Percentiles rank a stretch among this genome's conserved stretches.
These are phyloP conservation scores for Saccharomyces pastorianus DNA, from an alignment of 1,139 yeast species.

Conservation along the genomic window DNA sequence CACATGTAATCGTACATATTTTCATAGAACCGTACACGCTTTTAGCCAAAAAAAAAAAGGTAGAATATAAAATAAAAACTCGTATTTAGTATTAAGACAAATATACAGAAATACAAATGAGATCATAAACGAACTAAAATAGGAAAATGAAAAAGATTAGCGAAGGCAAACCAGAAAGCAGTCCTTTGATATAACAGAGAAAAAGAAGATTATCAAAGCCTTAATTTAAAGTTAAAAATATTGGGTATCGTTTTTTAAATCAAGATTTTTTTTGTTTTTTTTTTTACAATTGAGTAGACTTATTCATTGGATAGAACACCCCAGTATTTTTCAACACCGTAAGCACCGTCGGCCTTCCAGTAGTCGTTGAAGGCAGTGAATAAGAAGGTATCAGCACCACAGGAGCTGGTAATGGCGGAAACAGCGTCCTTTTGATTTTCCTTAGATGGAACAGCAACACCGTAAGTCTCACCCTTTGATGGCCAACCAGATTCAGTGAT, in stretches of 20 bases:
- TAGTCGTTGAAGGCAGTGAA: conserved; percentile 70
- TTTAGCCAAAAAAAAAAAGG: not conserved
- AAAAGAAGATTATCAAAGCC: not conserved
- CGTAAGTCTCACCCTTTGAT: conserved; percentile 55
- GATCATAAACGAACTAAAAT: not conserved
- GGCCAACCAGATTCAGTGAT: conserved; percentile 85
- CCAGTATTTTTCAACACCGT: conserved; percentile 66
- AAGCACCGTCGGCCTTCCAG: conserved; percentile 68
- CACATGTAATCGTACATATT: not conserved
- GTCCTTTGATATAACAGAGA: not conserved
- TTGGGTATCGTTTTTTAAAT: not conserved
- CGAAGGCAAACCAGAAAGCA: not conserved
- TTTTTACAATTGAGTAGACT: conserved; percentile 4
- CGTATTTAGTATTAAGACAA: conserved; percentile 1
- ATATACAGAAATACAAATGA: conserved; percentile 1
- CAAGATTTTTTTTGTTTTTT: not conserved
- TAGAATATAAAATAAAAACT: not conserved
- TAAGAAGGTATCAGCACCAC: conserved; percentile 51
- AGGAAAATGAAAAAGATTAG: not conserved
- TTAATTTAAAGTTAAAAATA: not conserved
- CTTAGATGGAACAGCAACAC: conserved; percentile 63
- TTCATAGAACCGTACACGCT: not conserved
- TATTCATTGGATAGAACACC: conserved; percentile 39
- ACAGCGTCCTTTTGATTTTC: conserved; percentile 57
- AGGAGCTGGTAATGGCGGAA: conserved; percentile 43